Evolutionary conservation across 257 asterid species (phyloP).

Genomic region (Catharanthus roseus): DNA sequence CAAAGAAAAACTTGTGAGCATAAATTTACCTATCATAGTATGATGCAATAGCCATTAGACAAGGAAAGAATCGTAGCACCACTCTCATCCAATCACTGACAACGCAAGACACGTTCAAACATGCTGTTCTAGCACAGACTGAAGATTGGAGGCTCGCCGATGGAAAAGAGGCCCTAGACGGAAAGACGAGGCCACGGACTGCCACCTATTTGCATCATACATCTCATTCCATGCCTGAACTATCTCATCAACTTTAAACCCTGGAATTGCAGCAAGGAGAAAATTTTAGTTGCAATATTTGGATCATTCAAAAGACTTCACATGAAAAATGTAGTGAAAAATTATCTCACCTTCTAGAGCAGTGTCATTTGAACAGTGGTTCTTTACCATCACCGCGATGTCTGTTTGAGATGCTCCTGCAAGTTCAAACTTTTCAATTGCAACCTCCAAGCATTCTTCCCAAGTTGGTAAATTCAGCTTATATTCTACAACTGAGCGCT

Average conservation of each 20-base stretch:
- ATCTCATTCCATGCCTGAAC: constrained; percentile 99
- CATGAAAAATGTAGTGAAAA: neutral
- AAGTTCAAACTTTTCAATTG: constrained; percentile 82
- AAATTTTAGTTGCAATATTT: constrained; percentile 8
- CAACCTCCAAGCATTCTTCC: constrained; percentile 95
- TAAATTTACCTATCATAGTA: constrained; percentile 13
- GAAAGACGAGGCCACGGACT: constrained; percentile 54
- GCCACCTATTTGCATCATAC: constrained; percentile 91
- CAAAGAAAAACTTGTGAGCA: neutral
- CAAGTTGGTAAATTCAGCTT: constrained; percentile 79
- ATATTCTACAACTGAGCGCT: constrained; percentile 87
- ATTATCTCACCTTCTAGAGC: constrained; percentile 68
- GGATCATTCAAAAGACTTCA: constrained; percentile 1
- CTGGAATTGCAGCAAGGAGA: constrained; percentile 31
- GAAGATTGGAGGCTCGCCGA: constrained; percentile 67
- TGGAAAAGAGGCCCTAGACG: constrained; percentile 77
- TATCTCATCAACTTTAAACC: constrained; percentile 90
- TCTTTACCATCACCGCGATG: constrained; percentile 89
- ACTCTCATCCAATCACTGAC: constrained; percentile 6
- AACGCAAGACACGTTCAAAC: constrained; percentile 24
- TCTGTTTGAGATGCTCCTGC: constrained; percentile 84
- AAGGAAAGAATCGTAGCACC: constrained; percentile 7
- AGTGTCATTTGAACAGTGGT: constrained; percentile 89
- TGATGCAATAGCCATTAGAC: constrained; percentile 4
- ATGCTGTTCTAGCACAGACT: constrained; percentile 67